These are phyloP conservation scores for Phialophora tarda DNA, from an alignment of 2,329 filamentous ascomycete species.

Conservation along the genomic window DNA sequence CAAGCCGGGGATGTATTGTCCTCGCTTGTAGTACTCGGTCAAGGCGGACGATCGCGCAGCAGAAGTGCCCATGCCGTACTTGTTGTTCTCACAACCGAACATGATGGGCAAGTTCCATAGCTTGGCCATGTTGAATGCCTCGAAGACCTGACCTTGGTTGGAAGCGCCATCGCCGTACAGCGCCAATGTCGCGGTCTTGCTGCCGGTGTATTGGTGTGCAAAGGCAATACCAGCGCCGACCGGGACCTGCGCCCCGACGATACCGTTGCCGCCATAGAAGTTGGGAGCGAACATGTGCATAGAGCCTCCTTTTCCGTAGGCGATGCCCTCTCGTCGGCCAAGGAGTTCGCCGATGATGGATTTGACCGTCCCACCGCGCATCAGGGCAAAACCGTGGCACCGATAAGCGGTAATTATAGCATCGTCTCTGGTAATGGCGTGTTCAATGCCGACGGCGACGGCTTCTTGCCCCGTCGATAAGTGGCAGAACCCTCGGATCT, in stretches of 20 bases:
- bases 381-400: constrained; percentile 97
- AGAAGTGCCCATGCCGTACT: constrained; percentile 99
- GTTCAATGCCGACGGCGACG: constrained; percentile 94
- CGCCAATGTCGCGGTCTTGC: constrained; percentile 83
- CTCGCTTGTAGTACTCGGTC: constrained; percentile 99
- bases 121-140: constrained; percentile 99
- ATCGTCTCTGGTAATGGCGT: constrained; percentile 88
- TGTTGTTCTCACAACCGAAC: constrained; percentile 99
- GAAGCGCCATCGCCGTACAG: constrained; percentile 97
- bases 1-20: constrained; percentile 98
- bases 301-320: constrained; percentile 97
- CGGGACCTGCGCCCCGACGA: constrained; percentile 97
- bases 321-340: constrained; percentile 92
- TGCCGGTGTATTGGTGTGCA: constrained; percentile 89
- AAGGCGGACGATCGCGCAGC: constrained; percentile 91
- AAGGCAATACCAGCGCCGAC: constrained; percentile 96
- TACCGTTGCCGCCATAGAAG: constrained; percentile 99
- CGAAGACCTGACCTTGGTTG: constrained; percentile 99
- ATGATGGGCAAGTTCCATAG: constrained; percentile 95
- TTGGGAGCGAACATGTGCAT: constrained; percentile 99
- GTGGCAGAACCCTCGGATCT: constrained; percentile 99
- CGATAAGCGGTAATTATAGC: constrained; percentile 98
- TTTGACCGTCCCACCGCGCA: constrained; percentile 89
- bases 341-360: constrained; percentile 96
- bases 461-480: constrained; percentile 97